Evolutionary conservation across 768 basidiomycete genomes (phyloP).

Genomic region (Tubosaeta sp.): DNA sequence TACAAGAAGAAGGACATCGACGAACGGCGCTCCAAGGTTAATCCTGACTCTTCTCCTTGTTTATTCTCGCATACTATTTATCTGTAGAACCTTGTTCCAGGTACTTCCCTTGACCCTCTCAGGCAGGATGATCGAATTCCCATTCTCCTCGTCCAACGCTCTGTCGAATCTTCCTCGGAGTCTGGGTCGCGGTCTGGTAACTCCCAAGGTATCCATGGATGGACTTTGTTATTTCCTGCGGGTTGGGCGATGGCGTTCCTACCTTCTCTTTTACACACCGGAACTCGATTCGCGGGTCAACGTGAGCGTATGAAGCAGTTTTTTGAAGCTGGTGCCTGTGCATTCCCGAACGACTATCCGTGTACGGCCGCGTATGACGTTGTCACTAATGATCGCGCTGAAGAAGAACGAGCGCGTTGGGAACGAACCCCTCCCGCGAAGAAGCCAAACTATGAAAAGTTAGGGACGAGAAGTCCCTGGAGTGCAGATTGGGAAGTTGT

Average conservation of each 20-base stretch:
- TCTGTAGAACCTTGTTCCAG: conserved; percentile 69
- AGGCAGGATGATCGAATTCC: conserved; percentile 83
- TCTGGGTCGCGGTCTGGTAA: conserved; percentile 21
- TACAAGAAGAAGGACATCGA: conserved; percentile 87
- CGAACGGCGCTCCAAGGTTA: conserved; percentile 69
- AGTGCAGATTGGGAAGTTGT: conserved; percentile 67
- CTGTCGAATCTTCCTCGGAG: conserved; percentile 42
- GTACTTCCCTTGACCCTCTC: conserved; percentile 59
- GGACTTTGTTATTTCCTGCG: conserved; percentile 80
- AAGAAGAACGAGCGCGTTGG: conserved; percentile 61
- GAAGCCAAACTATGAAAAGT: conserved; percentile 61
- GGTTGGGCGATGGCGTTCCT: conserved; percentile 94
- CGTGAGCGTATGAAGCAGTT: conserved; percentile 76
- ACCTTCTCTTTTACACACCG: conserved; percentile 74
- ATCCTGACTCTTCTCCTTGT: neutral
- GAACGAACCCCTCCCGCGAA: conserved; percentile 84
- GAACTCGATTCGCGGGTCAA: conserved; percentile 82
- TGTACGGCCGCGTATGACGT: conserved; percentile 48
- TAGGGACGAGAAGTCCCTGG: conserved; percentile 72
- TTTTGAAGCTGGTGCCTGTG: conserved; percentile 71
- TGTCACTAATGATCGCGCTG: conserved; percentile 46
- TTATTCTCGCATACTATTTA: neutral
- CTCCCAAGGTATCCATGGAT: conserved; percentile 64
- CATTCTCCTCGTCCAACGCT: conserved; percentile 76
- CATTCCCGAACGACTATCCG: conserved; percentile 84